Conservation (phyloP, 345 rosid species). For the Brassica cretica region DNA sequence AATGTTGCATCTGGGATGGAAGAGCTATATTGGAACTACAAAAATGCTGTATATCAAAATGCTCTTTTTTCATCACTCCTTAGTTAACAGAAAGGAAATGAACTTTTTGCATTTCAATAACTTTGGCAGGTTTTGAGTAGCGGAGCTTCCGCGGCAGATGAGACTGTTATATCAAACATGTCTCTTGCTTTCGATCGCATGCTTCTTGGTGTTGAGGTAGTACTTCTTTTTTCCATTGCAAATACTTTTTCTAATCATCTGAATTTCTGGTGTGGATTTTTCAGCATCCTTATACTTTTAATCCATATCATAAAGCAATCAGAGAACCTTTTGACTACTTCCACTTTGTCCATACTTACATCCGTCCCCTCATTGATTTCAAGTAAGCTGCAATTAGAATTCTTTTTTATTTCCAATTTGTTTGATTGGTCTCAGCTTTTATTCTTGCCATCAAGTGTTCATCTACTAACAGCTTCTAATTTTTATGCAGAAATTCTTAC, state of each 20-base stretch:
- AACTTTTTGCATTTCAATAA: background rate
- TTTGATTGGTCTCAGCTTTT: conserved; percentile 4
- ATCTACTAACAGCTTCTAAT: conserved; percentile 12
- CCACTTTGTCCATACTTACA: conserved; percentile 87
- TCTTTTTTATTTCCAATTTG: background rate
- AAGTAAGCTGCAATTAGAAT: conserved; percentile 48
- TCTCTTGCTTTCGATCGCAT: conserved; percentile 72
- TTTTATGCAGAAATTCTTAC: conserved; percentile 70
- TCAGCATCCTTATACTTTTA: conserved; percentile 81
- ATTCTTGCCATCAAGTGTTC: background rate
- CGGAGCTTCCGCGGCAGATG: conserved; percentile 60
- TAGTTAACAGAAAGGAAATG: background rate
- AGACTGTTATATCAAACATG: conserved; percentile 78
- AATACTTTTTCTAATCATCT: conserved; percentile 5
- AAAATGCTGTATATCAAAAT: conserved; percentile 71
- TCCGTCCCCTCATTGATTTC: conserved; percentile 84
- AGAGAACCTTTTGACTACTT: conserved; percentile 95
- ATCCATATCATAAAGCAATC: conserved; percentile 80
- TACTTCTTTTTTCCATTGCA: background rate
- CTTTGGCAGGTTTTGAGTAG: conserved; percentile 67
- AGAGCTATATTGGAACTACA: conserved; percentile 79
- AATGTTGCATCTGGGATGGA: conserved; percentile 84
- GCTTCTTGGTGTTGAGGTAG: conserved; percentile 79
- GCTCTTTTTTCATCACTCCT: conserved; percentile 18
- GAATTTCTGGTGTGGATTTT: conserved; percentile 32